Base-by-base conservation (phyloP, 495 filamentous ascomycete species). In the Cairneyella variabilis region DNA sequence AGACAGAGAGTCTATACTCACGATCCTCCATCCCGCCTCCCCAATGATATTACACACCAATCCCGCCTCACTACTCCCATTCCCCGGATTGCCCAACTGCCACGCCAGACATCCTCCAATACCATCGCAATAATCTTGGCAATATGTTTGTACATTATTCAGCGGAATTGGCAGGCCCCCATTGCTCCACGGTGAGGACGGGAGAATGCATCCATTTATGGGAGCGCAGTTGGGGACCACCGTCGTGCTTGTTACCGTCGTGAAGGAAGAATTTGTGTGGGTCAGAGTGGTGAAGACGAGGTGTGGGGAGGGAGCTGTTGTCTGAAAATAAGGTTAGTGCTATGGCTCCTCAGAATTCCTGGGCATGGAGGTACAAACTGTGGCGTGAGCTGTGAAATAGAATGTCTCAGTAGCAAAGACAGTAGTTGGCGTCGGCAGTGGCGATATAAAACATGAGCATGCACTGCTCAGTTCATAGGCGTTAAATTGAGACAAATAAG, bases 401-500 rank as follows among this genome's bases (percentile, higher is more conserved):
- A n/a, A n/a, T n/a, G 43, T 27, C n/a, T 16, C 18, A 7, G 26
- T 28, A 9, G 21, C 21, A 16, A n/a, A 28, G 6, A 28, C 16
- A 12, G 43, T 9, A 14, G 28, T 32, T 28, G 43, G 22, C n/a
- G 25, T 12, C 10, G 43, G 43, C 3, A 47, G 43, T 12, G 43
- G 43, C 2, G 43, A 27, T 2, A 47, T 47, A 25, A 47, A 47
- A 25, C 43, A 32, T 12, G 43, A 47, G 43, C 43, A 47, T n/a
- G 43, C 43, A 28, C 43, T 47, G 23, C 43, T 47, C 3, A 28
- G 22, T 21, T 16, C 2, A 30, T 5, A 27, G 22, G 21, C 14
- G 16, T 3, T 27, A 30, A 14, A 16, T 22, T 21, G 23, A 25
- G 10, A 14, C 14, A 47, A 16, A 47, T 12, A 14, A 14, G 22